Evolutionary conservation across 768 basidiomycete species (phyloP), one percentile per base, ranked within the genome.

Genomic region (Collybia mongolica): DNA sequence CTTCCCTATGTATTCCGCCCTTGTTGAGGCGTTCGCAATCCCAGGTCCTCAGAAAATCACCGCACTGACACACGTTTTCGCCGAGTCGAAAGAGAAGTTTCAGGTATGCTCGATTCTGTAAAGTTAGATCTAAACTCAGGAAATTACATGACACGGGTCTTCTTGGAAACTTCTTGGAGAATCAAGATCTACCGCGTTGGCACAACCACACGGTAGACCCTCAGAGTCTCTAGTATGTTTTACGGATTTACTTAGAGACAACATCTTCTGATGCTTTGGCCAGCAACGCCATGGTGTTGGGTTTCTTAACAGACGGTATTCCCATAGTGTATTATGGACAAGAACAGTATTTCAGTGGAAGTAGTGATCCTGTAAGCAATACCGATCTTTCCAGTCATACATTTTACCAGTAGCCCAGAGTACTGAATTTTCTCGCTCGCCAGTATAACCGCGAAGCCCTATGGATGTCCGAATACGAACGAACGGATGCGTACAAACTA

Each of bases 321-420:
- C 89, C 90, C 0, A 82, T 91, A 52, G 79, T 89, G 9, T 92
- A 91, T 63, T 88, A 89, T 53, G 89, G 90, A 1, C 87, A 88
- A 66, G 90, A 91, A 58, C 89, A 90, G 62, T 69, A 74, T 36
- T 84, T 88, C 63, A 70, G 67, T 48, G 90, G 89, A 28, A 69
- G 67, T 59, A 67, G 64, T 6, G 88, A 91, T 59, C 89, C 89
- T 29, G 84, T 88, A 64, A 57, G 22, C 44, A 32, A 41, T 44
- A 45, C 43, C 14, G 48, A 26, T 41, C 11, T 28, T 29, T 5
- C 12, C 23, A 29, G 46, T 42, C 24, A 26, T 26, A 4, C 24
- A 26, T 26, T 26, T 26, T 3, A 26, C 3, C 24, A 7, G n/a
- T n/a, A n/a, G n/a, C n/a, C n/a, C n/a, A n/a, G n/a, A n/a, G n/a